Evolutionary conservation across 495 filamentous ascomycete species (phyloP), one percentile per base, ranked within the genome.

Genomic region (Xylaria castorea): DNA sequence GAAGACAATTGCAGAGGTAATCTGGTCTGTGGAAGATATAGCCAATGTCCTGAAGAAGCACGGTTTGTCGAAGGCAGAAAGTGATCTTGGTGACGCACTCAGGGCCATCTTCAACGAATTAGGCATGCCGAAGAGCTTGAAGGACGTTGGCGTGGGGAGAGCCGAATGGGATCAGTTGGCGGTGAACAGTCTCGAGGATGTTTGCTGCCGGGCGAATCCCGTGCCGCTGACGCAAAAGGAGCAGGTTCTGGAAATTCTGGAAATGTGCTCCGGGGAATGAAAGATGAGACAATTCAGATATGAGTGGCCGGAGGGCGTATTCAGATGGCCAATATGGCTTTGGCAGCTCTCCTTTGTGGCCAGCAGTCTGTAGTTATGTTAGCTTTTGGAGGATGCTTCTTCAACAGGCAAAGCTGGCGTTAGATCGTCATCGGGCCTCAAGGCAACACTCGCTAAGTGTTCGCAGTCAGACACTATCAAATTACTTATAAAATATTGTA

Each of bases 11-110:
- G 78, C 85, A 34, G 76, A 85, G 0, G 83, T 87, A 38, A 79
- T 92, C 25, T 84, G 87, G 77, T 73, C 78, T n/a, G 83, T 88
- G 53, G 68, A 77, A 0, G 76, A 80, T 0, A 85, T 91, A 0
- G 77, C 72, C 0, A 77, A 81, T 2, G 81, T 87, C 3, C 76
- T 91, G 53, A 20, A 64, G 38, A 64, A 64, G 22, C 61, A 64
- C 12, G 78, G 77, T 11, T 67, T 74, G 20, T 78, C 77, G 22
- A 83, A 82, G 2, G 57, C 86, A 2, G 78, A 81, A 9, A 58
- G 73, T 7, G 78, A 76, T 74, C 81, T 75, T 42, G 82, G 77
- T 36, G 81, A 79, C 70, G 75, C 71, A 57, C 77, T 80, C 71
- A 80, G 55, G 57, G 78, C 71, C 44, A 76, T 79, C 48, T 73